Evolutionary conservation across 2,329 filamentous ascomycete species (phyloP), one percentile per base, ranked within the genome.

Genomic region (Clarireedia homoeocarpa): DNA sequence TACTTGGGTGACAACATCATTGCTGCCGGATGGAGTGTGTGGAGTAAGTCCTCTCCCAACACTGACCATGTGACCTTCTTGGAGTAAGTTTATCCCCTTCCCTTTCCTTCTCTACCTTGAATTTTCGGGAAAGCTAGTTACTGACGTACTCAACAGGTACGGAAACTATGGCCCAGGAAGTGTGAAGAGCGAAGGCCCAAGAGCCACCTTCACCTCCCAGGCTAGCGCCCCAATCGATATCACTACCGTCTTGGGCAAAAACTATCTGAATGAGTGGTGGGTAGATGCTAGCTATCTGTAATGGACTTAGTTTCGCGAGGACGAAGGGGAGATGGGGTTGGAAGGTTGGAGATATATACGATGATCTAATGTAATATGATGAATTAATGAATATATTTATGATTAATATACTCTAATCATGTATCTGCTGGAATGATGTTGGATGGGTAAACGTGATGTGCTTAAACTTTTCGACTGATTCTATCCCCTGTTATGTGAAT

Each of bases 1-100:
- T 64, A 67, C 7, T 66, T 83, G 60, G 71, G 70, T 10, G 67
- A 71, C 23, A 75, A 81, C 9, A 74, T 83, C 57, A 77, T 77
- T 48, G 56, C 70, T 1, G 70, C 69, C 2, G 80, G 79, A 0
- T 82, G 80, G 78, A 63, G 64, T 6, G 59, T 68, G n/a, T 83
- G 80, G 80, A 70, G 69, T 27, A 68, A 60, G 6, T 66, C 65
- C 9, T 65, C 72, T 24, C 9, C 44, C 9, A 39, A 53, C 5
- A 53, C 24, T 17, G 51, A 30, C 5, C 5, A 39, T 9, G 44
- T 49, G 15, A 40, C 44, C 5, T 42, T 54, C 6, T 34, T 2
- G 20, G 51, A 54, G 51, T 54, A n/a, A 54, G 51, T 40, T 26
- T 27, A 4, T 10, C 5, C 14, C 24, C 4, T 5, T 9, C 9